Evolutionary conservation across 345 rosid genomes (phyloP).

Genomic region (Triadica sebifera): DNA sequence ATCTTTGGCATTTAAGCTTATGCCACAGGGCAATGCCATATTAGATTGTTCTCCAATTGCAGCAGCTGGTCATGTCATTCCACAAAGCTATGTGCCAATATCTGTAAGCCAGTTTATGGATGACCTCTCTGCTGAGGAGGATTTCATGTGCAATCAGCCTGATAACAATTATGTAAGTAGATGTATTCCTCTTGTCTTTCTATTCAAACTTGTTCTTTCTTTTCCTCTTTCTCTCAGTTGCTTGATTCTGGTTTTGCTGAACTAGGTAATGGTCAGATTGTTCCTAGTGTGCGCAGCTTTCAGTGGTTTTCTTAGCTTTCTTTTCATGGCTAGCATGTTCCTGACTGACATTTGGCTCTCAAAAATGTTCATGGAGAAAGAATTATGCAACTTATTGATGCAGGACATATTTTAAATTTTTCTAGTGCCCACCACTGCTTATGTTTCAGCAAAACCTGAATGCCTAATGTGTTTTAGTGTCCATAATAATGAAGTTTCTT

Average conservation of each 20-base stretch:
- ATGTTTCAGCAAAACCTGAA: background rate
- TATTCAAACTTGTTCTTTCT: background rate
- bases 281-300: background rate
- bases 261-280: background rate
- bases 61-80: conserved; percentile 95
- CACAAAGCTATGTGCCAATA: conserved; percentile 85
- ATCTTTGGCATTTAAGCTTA: conserved; percentile 82
- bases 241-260: background rate
- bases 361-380: background rate
- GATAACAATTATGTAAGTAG: conserved; percentile 64
- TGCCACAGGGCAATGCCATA: conserved; percentile 94
- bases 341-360: background rate
- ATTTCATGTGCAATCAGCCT: conserved; percentile 49
- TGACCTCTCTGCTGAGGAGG: conserved; percentile 96
- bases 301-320: background rate
- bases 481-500: background rate
- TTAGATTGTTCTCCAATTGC: conserved; percentile 94
- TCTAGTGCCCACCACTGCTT: background rate
- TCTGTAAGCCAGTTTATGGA: conserved; percentile 99
- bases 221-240: background rate
- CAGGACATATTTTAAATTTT: background rate
- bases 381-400: background rate
- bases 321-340: background rate
- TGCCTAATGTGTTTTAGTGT: background rate
- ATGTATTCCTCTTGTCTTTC: background rate